These are phyloP conservation scores for Rehmannia glutinosa DNA, from an alignment of 257 asterid genomes.

Conservation along the genomic window DNA sequence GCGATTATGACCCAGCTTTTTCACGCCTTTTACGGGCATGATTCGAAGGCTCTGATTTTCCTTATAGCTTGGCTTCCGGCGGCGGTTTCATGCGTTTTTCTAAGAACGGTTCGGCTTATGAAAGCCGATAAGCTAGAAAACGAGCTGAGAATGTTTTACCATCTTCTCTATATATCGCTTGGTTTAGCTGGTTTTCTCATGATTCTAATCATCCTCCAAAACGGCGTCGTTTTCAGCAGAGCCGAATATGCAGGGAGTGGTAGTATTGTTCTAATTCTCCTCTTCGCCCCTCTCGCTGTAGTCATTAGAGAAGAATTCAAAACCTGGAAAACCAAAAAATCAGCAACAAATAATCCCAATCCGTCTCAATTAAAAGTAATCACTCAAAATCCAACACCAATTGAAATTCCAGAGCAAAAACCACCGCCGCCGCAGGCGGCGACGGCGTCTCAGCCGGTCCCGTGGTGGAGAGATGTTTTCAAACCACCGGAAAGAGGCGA, in stretches of 20 bases:
- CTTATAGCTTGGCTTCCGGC: conserved; percentile 53
- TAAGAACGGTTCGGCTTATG: conserved; percentile 30
- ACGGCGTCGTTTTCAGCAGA: conserved; percentile 12
- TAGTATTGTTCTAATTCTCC: conserved; percentile 26
- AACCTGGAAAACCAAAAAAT: not conserved
- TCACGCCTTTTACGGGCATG: conserved; percentile 29
- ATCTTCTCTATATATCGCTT: conserved; percentile 40
- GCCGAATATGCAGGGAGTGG: conserved; percentile 23
- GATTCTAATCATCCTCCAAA: conserved; percentile 33
- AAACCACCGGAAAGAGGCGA: conserved; percentile 49
- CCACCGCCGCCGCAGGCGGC: not conserved
- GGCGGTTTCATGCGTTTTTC: conserved; percentile 26
- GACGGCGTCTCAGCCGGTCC: not conserved
- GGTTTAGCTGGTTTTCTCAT: conserved; percentile 41
- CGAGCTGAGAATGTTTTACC: conserved; percentile 34
- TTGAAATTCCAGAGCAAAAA: not conserved
- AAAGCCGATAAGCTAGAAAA: conserved; percentile 11
- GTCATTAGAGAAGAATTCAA: conserved; percentile 35
- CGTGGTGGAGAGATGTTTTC: conserved; percentile 35
- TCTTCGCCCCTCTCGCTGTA: conserved; percentile 33
- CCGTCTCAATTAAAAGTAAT: not conserved
- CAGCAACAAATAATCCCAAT: not conserved
- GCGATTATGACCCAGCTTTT: conserved; percentile 44
- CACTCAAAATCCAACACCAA: not conserved
- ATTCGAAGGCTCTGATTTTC: conserved; percentile 31